phyloP scores from a whole-genome alignment of 768 basidiomycete genomes.

The Gymnopilus junonius region DNA sequence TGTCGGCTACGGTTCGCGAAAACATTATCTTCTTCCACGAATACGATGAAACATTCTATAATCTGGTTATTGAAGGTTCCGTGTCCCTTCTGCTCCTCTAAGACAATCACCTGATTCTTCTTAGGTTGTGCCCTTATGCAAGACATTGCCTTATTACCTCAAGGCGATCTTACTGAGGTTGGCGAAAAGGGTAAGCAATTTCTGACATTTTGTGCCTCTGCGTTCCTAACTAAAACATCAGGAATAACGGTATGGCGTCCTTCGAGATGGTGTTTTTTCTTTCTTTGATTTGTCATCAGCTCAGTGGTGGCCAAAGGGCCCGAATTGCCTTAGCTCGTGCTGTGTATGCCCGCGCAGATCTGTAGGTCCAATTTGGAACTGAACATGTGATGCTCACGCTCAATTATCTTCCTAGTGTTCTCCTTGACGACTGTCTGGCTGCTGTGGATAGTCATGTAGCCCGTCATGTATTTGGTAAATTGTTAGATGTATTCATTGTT shows the following conservation, averaged over 20 bases:
- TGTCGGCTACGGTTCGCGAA: conserved; percentile 84
- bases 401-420: conserved; percentile 44
- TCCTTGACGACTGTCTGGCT: conserved; percentile 91
- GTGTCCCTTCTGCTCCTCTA: not conserved
- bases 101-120: not conserved
- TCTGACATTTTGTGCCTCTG: not conserved
- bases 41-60: conserved; percentile 86
- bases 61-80: conserved; percentile 79
- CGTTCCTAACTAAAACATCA: conserved; percentile 14
- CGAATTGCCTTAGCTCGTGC: conserved; percentile 85
- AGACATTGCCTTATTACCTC: conserved; percentile 77
- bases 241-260: conserved; percentile 58
- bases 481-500: not conserved
- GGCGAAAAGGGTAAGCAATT: conserved; percentile 73
- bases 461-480: conserved; percentile 78
- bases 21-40: conserved; percentile 93
- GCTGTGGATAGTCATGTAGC: conserved; percentile 89
- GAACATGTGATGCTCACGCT: not conserved
- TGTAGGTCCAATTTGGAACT: conserved; percentile 55
- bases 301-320: conserved; percentile 86
- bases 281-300: conserved; percentile 35
- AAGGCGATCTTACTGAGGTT: conserved; percentile 86
- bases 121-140: conserved; percentile 83
- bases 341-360: conserved; percentile 89
- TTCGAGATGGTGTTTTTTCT: not conserved